These are phyloP conservation scores for Termitomyces sp. DNA, from an alignment of 768 basidiomycete genomes.

Conservation along the genomic window DNA sequence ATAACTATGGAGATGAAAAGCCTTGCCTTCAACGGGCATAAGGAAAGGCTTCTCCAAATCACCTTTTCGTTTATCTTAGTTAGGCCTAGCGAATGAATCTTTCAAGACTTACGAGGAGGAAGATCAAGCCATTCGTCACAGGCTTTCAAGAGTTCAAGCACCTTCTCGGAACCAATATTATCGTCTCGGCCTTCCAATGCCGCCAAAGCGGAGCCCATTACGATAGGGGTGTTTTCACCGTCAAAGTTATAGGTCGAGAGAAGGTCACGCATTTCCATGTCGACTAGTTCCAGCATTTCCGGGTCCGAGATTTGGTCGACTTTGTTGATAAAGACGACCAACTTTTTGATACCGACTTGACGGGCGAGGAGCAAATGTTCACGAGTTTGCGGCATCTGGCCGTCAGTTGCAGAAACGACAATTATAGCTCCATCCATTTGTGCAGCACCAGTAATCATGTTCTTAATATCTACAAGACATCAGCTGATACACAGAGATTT, in stretches of 20 bases:
- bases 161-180: constrained; percentile 75
- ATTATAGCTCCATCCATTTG: constrained; percentile 97
- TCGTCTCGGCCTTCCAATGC: constrained; percentile 85
- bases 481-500: not conserved
- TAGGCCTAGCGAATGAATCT: not conserved
- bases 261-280: constrained; percentile 99
- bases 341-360: constrained; percentile 95
- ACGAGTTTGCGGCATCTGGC: constrained; percentile 99
- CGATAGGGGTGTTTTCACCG: constrained; percentile 95
- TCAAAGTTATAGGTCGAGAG: constrained; percentile 91
- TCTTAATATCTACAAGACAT: constrained; percentile 72
- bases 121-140: constrained; percentile 96
- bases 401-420: constrained; percentile 97
- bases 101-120: constrained; percentile 64
- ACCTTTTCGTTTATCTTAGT: constrained; percentile 40
- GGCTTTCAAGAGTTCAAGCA: constrained; percentile 75
- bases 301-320: constrained; percentile 94
- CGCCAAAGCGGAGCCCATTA: constrained; percentile 95
- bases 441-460: constrained; percentile 99
- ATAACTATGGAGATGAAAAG: not conserved
- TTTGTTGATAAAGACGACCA: constrained; percentile 99
- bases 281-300: constrained; percentile 98
- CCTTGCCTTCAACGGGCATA: constrained; percentile 81
- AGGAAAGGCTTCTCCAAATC: constrained; percentile 98
- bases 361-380: constrained; percentile 97